A percentile compares a stretch with the other conserved stretches of the same genome.
Conservation (phyloP, 2,329 filamentous ascomycete species). For the Aureobasidium lini region DNA sequence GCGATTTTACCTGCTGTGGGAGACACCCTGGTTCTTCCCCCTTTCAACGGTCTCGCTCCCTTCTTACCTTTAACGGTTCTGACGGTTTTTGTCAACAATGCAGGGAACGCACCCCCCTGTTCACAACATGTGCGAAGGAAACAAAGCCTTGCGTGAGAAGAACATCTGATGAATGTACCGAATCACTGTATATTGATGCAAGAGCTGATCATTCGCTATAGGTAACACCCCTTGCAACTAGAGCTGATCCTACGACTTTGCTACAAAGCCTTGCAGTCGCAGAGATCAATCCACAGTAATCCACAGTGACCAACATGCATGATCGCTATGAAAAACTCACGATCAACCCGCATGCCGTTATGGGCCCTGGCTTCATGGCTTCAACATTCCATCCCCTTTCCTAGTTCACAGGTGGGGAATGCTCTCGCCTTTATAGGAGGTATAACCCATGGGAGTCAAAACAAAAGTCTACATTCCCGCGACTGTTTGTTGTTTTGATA, state of each 20-base stretch:
- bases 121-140: constrained; percentile 6
- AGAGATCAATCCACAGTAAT: neutral
- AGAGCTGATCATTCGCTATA: neutral
- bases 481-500: constrained; percentile 13
- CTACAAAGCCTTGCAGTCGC: neutral
- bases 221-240: neutral
- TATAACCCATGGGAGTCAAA: constrained; percentile 5
- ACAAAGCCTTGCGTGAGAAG: neutral
- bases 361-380: constrained; percentile 11
- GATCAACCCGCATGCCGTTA: constrained; percentile 9
- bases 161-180: neutral
- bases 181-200: neutral
- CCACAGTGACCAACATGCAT: neutral
- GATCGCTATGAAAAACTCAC: constrained; percentile 8
- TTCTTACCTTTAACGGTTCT: constrained; percentile 3
- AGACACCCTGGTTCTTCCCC: neutral
- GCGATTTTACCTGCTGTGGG: neutral
- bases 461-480: constrained; percentile 12
- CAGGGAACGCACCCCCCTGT: constrained; percentile 3
- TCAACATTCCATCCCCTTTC: constrained; percentile 12
- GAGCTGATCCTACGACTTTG: neutral
- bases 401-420: constrained; percentile 10
- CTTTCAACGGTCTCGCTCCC: constrained; percentile 7
- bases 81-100: constrained; percentile 9
- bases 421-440: constrained; percentile 7